phyloP scores from a whole-genome alignment of 345 rosid species.

The Rhizophora mangle region DNA sequence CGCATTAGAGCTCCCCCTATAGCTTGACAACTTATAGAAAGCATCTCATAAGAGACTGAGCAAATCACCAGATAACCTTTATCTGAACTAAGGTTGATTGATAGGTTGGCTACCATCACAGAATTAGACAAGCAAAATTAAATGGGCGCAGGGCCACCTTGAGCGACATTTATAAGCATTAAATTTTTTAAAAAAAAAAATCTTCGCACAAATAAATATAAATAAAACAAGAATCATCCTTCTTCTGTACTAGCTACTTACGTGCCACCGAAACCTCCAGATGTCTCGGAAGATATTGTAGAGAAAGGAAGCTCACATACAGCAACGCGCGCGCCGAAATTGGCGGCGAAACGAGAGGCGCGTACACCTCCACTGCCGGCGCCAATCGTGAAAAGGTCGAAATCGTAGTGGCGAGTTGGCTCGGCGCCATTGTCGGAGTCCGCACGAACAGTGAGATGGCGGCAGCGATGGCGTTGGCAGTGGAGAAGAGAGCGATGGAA shows the following conservation, averaged over 20 bases:
- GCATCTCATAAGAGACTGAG: too few relatives aligned
- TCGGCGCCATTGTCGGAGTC: slow-evolving; percentile 61
- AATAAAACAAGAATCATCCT: neutral
- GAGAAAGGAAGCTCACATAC: slow-evolving; percentile 95
- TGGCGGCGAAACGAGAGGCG: slow-evolving; percentile 87
- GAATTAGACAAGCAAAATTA: too few relatives aligned
- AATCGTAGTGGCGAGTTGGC: slow-evolving; percentile 55
- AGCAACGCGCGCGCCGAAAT: slow-evolving; percentile 90
- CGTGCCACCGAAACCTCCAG: slow-evolving; percentile 99
- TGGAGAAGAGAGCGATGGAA: slow-evolving; percentile 17
- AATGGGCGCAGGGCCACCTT: too few relatives aligned
- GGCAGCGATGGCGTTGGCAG: slow-evolving; percentile 29
- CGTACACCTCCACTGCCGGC: slow-evolving; percentile 99
- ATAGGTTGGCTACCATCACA: too few relatives aligned
- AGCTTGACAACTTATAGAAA: too few relatives aligned
- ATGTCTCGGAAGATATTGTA: slow-evolving; percentile 80
- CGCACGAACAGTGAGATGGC: slow-evolving; percentile 44
- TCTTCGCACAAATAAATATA: too few relatives aligned
- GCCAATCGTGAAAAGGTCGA: slow-evolving; percentile 93
- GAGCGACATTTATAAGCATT: too few relatives aligned
- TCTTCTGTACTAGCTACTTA: slow-evolving; percentile 31
- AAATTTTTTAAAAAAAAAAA: too few relatives aligned
- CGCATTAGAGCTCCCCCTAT: too few relatives aligned
- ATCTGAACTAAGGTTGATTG: too few relatives aligned
- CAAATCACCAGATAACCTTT: too few relatives aligned